phyloP scores from a whole-genome alignment of 2,329 filamentous ascomycete genomes.

The Aspergillus aculeatus region DNA sequence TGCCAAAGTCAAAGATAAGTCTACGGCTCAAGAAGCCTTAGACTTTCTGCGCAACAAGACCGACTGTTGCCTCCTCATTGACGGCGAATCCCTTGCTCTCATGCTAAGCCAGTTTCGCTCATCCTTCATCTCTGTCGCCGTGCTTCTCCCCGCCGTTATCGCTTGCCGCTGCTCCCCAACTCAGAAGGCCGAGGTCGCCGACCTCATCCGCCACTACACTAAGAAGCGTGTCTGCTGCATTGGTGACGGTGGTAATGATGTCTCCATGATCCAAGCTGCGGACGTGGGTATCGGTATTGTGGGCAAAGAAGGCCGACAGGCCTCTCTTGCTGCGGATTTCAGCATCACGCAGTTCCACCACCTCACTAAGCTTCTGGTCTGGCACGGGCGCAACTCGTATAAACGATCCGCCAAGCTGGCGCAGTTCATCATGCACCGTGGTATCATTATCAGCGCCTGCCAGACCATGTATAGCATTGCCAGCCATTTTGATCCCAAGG shows the following conservation, averaged over 20 bases:
- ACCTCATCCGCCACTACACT: constrained; percentile 84
- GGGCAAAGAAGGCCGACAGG: constrained; percentile 94
- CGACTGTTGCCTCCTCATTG: constrained; percentile 86
- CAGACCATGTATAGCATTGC: constrained; percentile 98
- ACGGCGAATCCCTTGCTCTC: constrained; percentile 83
- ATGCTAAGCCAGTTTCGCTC: constrained; percentile 79
- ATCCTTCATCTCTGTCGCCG: constrained; percentile 85
- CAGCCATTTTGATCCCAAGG: constrained; percentile 86
- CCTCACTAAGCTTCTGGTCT: constrained; percentile 93
- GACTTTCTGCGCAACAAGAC: constrained; percentile 83
- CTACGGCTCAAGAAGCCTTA: constrained; percentile 81
- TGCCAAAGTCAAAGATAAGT: constrained; percentile 76
- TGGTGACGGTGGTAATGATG: constrained; percentile 96
- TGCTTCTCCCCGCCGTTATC: constrained; percentile 85
- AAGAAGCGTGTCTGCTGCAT: constrained; percentile 97
- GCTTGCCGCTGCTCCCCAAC: constrained; percentile 96
- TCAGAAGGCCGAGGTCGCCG: constrained; percentile 92
- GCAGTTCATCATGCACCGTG: constrained; percentile 97
- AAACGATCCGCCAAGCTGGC: constrained; percentile 93
- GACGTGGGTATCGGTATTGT: constrained; percentile 98
- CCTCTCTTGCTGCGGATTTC: constrained; percentile 92
- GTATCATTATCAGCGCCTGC: constrained; percentile 90
- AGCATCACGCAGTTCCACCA: constrained; percentile 94
- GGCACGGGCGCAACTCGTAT: constrained; percentile 97
- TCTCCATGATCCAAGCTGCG: constrained; percentile 98